Conservation (phyloP, 768 basidiomycete species). For the Naganishia kalamii region DNA sequence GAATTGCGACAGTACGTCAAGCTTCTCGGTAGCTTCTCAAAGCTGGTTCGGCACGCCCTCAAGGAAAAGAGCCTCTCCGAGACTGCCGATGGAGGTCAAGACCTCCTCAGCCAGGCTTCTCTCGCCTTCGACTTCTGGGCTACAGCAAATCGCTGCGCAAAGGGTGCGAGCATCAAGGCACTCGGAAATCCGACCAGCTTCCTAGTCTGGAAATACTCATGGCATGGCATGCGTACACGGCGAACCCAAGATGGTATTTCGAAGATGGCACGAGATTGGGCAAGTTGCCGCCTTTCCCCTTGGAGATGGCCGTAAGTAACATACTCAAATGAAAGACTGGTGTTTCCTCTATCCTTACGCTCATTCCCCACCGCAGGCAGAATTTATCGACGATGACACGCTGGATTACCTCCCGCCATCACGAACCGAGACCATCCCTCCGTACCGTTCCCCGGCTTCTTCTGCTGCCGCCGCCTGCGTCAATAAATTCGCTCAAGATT, state of each 20-base stretch:
- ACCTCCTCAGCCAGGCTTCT: not conserved
- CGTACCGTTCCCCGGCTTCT: not conserved
- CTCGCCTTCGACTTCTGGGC: not conserved
- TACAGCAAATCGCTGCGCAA: not conserved
- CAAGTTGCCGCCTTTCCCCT: not conserved
- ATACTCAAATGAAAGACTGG: not conserved
- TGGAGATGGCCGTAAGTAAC: not conserved
- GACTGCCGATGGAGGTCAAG: not conserved
- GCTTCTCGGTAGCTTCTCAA: not conserved
- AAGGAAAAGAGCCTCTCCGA: not conserved
- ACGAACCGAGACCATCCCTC: not conserved
- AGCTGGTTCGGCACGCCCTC: not conserved
- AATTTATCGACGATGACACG: not conserved
- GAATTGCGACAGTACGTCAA: not conserved
- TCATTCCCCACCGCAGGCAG: not conserved
- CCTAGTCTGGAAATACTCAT: not conserved
- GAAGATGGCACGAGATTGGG: not conserved
- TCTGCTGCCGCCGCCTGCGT: not conserved
- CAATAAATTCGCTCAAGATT: not conserved
- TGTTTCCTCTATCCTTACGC: not conserved
- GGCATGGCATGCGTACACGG: not conserved
- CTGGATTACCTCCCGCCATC: not conserved
- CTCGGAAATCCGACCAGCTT: not conserved
- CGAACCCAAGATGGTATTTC: slow-evolving; percentile 4
- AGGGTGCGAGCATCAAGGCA: not conserved